Conservation (phyloP, 1,139 yeast species). For the Scheffersomyces illinoinensis region DNA sequence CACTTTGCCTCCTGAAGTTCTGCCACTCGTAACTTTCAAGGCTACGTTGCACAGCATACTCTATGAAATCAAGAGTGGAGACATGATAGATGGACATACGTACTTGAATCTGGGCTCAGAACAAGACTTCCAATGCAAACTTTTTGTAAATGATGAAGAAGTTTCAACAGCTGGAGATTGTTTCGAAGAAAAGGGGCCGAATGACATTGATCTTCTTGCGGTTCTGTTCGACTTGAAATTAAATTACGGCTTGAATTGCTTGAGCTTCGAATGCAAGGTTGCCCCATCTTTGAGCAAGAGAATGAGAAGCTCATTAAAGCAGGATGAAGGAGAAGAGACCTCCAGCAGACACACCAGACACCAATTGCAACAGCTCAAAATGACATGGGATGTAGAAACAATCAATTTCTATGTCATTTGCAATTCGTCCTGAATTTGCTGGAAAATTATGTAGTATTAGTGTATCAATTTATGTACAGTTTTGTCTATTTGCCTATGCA, state of each 20-base stretch:
- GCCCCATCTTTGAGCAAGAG: slow-evolving; percentile 39
- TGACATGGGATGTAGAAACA: slow-evolving; percentile 51
- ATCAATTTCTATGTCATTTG: slow-evolving; percentile 32
- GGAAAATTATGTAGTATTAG: slow-evolving; percentile 1
- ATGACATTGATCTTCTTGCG: slow-evolving; percentile 22
- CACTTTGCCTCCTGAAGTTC: slow-evolving; percentile 43
- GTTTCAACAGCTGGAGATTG: slow-evolving; percentile 41
- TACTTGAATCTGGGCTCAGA: slow-evolving; percentile 18
- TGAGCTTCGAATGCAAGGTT: slow-evolving; percentile 49
- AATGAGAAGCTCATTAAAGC: slow-evolving; percentile 25
- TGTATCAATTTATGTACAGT: background rate
- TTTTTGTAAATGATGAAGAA: slow-evolving; percentile 52
- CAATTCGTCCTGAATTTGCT: slow-evolving; percentile 9
- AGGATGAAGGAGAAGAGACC: slow-evolving; percentile 26
- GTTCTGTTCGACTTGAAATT: slow-evolving; percentile 52
- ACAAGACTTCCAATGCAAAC: slow-evolving; percentile 45
- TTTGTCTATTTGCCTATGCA: slow-evolving; percentile 79
- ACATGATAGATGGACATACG: slow-evolving; percentile 35
- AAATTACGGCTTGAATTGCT: slow-evolving; percentile 48
- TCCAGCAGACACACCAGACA: slow-evolving; percentile 49
- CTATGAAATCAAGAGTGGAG: slow-evolving; percentile 31
- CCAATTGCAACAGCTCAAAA: slow-evolving; percentile 47
- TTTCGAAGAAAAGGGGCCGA: slow-evolving; percentile 29
- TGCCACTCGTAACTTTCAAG: slow-evolving; percentile 46
- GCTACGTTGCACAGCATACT: slow-evolving; percentile 46